Evolutionary conservation across 495 filamentous ascomycete species (phyloP).

Genomic region (Aspergillus olivimuriae): DNA sequence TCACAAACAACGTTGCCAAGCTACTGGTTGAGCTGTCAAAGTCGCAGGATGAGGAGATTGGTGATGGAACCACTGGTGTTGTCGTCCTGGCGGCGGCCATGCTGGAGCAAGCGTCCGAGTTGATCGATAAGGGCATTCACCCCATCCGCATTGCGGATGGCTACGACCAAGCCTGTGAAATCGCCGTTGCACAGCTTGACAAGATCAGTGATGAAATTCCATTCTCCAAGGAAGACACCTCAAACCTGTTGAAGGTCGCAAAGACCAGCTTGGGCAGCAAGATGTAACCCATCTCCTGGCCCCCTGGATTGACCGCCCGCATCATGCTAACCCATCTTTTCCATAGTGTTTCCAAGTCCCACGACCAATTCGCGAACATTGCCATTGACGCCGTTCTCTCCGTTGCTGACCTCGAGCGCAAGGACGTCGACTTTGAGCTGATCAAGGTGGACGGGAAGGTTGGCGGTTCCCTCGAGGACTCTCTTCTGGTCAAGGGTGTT

Average conservation of each 20-base stretch:
- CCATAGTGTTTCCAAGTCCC: conserved; percentile 84
- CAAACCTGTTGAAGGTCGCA: conserved; percentile 86
- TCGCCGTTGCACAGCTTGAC: conserved; percentile 87
- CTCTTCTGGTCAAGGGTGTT: conserved; percentile 90
- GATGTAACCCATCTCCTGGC: conserved; percentile 49
- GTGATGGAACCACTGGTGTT: conserved; percentile 96
- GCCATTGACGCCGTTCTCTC: conserved; percentile 95
- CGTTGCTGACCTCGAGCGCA: conserved; percentile 90
- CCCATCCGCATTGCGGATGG: conserved; percentile 97
- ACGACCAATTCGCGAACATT: conserved; percentile 96
- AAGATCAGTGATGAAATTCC: conserved; percentile 85
- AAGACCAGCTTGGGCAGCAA: conserved; percentile 97
- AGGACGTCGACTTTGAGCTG: conserved; percentile 97
- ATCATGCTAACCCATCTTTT: conserved; percentile 17
- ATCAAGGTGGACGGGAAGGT: conserved; percentile 99
- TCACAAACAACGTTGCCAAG: conserved; percentile 96
- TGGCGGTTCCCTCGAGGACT: conserved; percentile 90
- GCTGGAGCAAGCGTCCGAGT: conserved; percentile 92
- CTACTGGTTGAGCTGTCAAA: conserved; percentile 96
- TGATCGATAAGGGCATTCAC: conserved; percentile 99
- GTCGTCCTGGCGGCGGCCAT: conserved; percentile 94
- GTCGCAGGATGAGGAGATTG: conserved; percentile 98
- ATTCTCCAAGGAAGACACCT: conserved; percentile 69
- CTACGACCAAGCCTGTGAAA: conserved; percentile 95
- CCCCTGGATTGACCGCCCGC: background rate